Base-by-base conservation (phyloP, 805 yeast species). In the Lipomyces spencermartinsiae region DNA sequence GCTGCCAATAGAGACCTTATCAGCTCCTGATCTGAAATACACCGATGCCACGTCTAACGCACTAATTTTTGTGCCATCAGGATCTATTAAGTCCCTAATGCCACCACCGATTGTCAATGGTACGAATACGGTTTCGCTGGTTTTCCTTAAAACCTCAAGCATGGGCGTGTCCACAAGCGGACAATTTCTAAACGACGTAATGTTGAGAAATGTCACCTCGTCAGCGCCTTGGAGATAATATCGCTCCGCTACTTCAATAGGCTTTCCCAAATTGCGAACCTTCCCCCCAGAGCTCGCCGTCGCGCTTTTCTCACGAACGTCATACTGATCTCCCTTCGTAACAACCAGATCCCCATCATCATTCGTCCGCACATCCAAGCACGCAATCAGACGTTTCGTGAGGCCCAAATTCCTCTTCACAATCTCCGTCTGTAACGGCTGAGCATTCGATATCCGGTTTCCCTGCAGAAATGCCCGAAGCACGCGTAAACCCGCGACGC, bases 21-120 rank as follows among this genome's bases (percentile, higher is more conserved):
- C 99, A 16, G 99, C 99, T 70, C 99, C 99, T 0, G 98, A 91
- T 69, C 92, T 85, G 84, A 95, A 95, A 77, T 95, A 95, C 72
- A 93, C 81, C 51, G 91, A 86, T 0, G 99, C 99, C 35, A 95
- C 97, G 61, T 93, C 90, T 46, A 90, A 84, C 0, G 98, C 98
- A 6, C 97, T 88, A 14, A 92, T 86, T 8, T 79, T 74, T 7
- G 90, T 87, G 39, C 96, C 96, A 71, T 86, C 91, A 0, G 97
- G 96, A 73, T 95, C 98, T 34, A 86, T 85, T 72, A 92, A 87
- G 77, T 94, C 98, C 73, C 91, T 88, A 71, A 95, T 95, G 59
- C 99, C 99, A 66, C 99, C 99, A 57, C 99, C 99, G 55, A 95
- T 97, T 0, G 99, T 95, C 71, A 95, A 83, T 8, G 99, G 99